phyloP scores from a whole-genome alignment of 768 basidiomycete genomes.

The Cantharellus cinnabarinus region DNA sequence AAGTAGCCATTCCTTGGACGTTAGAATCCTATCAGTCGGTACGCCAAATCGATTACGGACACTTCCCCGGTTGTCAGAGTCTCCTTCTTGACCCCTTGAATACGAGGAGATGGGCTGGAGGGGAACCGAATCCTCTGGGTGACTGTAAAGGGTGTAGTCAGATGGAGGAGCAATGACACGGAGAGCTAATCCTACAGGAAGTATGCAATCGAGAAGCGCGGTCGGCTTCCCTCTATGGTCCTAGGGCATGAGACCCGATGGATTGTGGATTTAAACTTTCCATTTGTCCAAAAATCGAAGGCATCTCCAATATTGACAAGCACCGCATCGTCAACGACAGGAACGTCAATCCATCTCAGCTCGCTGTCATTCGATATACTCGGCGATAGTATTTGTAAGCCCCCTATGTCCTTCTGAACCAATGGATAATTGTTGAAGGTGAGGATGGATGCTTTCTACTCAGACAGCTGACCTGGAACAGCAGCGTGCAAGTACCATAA shows the following conservation, averaged over 20 bases:
- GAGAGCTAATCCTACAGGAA: constrained; percentile 8
- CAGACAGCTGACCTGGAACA: constrained; percentile 9
- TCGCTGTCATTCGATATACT: too few relatives aligned
- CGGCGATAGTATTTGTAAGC: constrained; percentile 10
- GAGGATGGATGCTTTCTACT: too few relatives aligned
- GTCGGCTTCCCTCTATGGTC: constrained; percentile 2
- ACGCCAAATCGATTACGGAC: constrained; percentile 4
- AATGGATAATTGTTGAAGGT: neutral
- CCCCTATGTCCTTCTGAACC: constrained; percentile 9
- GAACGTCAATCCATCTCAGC: constrained; percentile 10
- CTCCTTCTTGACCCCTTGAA: neutral
- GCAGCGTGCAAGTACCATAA: constrained; percentile 11
- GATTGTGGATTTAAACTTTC: constrained; percentile 9
- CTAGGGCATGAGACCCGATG: constrained; percentile 12
- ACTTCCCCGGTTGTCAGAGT: constrained; percentile 1
- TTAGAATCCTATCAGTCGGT: constrained; percentile 2
- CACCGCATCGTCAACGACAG: constrained; percentile 7
- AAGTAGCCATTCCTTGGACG: constrained; percentile 8
- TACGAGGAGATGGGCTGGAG: neutral
- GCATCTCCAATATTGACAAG: constrained; percentile 11
- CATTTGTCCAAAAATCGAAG: constrained; percentile 10
- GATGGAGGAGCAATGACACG: neutral
- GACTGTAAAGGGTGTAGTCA: neutral
- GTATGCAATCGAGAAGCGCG: constrained; percentile 12
- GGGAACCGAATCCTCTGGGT: constrained; percentile 10